phyloP scores from a whole-genome alignment of 2,329 filamentous ascomycete species.

The Cercospora beticola region DNA sequence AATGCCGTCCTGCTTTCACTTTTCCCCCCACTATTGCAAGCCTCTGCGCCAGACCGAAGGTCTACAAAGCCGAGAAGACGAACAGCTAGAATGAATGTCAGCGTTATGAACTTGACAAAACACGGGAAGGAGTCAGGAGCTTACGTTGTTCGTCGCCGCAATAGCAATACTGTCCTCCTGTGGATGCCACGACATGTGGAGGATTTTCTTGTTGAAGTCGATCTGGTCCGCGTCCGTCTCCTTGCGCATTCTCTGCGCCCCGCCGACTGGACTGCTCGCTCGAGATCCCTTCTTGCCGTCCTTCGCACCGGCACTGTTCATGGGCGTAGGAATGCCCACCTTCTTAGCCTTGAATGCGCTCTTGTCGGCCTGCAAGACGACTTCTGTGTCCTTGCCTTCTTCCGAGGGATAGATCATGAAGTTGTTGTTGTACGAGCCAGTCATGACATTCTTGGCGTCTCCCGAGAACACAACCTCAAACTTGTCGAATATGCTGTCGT shows the following conservation, averaged over 20 bases:
- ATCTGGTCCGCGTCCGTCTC: slow-evolving; percentile 99
- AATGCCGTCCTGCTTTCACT: slow-evolving; percentile 1
- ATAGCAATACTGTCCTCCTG: slow-evolving; percentile 99
- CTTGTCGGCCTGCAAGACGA: slow-evolving; percentile 96
- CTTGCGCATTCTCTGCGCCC: slow-evolving; percentile 94
- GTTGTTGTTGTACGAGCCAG: slow-evolving; percentile 99
- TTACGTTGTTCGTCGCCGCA: slow-evolving; percentile 98
- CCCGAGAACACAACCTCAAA: slow-evolving; percentile 99
- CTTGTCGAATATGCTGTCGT: slow-evolving; percentile 99
- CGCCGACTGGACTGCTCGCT: slow-evolving; percentile 82
- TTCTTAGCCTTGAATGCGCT: slow-evolving; percentile 99
- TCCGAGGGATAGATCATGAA: slow-evolving; percentile 99
- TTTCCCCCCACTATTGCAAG: slow-evolving; percentile 10
- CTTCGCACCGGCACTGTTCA: slow-evolving; percentile 65
- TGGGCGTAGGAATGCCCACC: slow-evolving; percentile 94
- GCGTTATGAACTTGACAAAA: not conserved
- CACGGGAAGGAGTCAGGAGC: slow-evolving; percentile 38
- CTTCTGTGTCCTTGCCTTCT: slow-evolving; percentile 92
- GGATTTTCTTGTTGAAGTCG: slow-evolving; percentile 99
- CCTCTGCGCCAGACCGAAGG: slow-evolving; percentile 12
- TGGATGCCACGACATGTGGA: slow-evolving; percentile 99
- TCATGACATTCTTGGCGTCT: slow-evolving; percentile 99
- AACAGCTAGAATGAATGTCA: slow-evolving; percentile 47
- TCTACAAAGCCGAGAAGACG: slow-evolving; percentile 56
- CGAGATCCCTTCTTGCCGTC: slow-evolving; percentile 78